These are phyloP conservation scores for Exophiala phaeomuriformis DNA, from an alignment of 2,329 filamentous ascomycete genomes.

Conservation along the genomic window DNA sequence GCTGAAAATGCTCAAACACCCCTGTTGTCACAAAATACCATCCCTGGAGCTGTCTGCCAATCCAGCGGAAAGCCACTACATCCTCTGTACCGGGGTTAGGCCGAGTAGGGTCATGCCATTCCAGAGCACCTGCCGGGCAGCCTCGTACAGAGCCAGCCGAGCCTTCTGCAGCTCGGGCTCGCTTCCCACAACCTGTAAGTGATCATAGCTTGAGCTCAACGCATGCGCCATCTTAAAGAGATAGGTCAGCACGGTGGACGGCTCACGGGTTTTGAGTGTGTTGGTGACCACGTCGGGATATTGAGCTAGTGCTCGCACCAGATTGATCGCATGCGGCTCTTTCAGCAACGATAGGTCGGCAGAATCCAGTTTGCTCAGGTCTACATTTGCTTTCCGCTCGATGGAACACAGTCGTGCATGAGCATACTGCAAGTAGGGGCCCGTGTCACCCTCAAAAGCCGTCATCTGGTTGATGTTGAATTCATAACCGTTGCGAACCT, in stretches of 20 bases:
- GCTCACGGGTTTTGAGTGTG: constrained; percentile 60
- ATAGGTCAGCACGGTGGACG: constrained; percentile 59
- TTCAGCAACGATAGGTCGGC: constrained; percentile 55
- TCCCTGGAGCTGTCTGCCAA: not conserved
- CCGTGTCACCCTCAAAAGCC: constrained; percentile 59
- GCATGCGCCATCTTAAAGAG: constrained; percentile 60
- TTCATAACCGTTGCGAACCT: constrained; percentile 61
- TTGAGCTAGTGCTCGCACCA: constrained; percentile 54
- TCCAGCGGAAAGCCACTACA: constrained; percentile 13
- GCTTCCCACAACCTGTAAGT: constrained; percentile 54
- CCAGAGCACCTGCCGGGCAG: constrained; percentile 55
- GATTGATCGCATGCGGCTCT: constrained; percentile 55
- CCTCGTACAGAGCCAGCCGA: constrained; percentile 55
- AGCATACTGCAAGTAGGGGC: constrained; percentile 59
- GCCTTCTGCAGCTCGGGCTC: constrained; percentile 53
- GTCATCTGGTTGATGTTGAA: constrained; percentile 61
- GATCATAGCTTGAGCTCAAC: constrained; percentile 55
- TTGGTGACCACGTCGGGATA: constrained; percentile 60
- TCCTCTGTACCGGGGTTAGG: constrained; percentile 56
- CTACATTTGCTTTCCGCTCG: constrained; percentile 48
- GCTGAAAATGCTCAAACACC: constrained; percentile 4
- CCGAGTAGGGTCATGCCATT: constrained; percentile 62
- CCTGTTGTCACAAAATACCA: constrained; percentile 5
- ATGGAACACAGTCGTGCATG: constrained; percentile 54
- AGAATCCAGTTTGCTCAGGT: constrained; percentile 42